phyloP scores from a whole-genome alignment of 2,329 filamentous ascomycete genomes.

The Phaeophleospora eucalypticola region DNA sequence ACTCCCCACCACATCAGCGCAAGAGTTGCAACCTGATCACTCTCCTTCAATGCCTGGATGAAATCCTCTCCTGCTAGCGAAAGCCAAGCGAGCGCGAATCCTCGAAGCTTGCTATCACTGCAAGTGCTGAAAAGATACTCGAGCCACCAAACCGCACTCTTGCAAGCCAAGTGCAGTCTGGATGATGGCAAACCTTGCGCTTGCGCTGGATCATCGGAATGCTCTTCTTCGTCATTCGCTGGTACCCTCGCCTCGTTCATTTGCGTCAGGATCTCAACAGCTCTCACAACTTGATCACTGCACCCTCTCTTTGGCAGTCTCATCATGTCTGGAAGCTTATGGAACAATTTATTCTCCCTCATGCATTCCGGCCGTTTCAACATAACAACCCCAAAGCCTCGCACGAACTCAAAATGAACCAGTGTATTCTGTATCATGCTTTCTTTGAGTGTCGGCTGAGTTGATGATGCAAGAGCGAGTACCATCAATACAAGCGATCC shows the following conservation, averaged over 20 bases:
- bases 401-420: slow-evolving; percentile 12
- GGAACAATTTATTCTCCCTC: slow-evolving; percentile 3
- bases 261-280: neutral
- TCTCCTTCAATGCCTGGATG: slow-evolving; percentile 9
- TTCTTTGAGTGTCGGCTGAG: slow-evolving; percentile 7
- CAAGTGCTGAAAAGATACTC: slow-evolving; percentile 11
- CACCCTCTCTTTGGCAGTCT: slow-evolving; percentile 2
- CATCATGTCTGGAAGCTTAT: slow-evolving; percentile 11
- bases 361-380: slow-evolving; percentile 11
- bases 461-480: slow-evolving; percentile 13
- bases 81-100: slow-evolving; percentile 10
- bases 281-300: neutral
- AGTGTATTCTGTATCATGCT: slow-evolving; percentile 12
- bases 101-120: slow-evolving; percentile 4
- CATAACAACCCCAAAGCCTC: slow-evolving; percentile 12
- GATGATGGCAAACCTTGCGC: too few species aligned
- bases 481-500: slow-evolving; percentile 13
- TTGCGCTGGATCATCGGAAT: neutral
- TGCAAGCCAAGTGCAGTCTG: slow-evolving; percentile 14
- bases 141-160: slow-evolving; percentile 10
- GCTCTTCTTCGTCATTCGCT: neutral
- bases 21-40: slow-evolving; percentile 11
- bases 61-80: slow-evolving; percentile 11
- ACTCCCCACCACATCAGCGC: slow-evolving; percentile 15
- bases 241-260: slow-evolving; percentile 2